A percentile compares a stretch with the other conserved stretches of the same genome.
phyloP scores from a whole-genome alignment of 2,329 filamentous ascomycete species.

The Geoglossum cookeanum region DNA sequence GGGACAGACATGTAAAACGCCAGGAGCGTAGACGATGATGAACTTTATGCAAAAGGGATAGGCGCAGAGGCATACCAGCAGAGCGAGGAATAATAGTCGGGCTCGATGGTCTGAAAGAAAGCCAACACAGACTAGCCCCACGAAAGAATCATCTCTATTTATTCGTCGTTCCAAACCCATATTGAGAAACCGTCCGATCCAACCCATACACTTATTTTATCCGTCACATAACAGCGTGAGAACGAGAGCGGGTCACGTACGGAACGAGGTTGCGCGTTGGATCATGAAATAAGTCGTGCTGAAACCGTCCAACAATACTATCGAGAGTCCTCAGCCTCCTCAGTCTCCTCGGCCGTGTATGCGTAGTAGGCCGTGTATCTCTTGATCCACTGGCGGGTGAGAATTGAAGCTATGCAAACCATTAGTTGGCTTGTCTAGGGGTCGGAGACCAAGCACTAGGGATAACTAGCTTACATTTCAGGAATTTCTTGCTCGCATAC shows the following conservation, averaged over 20 bases:
- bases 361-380: conserved; percentile 30
- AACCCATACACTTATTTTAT: conserved; percentile 2
- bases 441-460: conserved; percentile 5
- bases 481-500: conserved; percentile 97
- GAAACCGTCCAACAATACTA: background rate
- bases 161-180: conserved; percentile 2
- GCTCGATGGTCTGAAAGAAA: background rate
- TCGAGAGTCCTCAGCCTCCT: background rate
- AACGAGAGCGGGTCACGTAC: background rate
- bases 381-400: conserved; percentile 87
- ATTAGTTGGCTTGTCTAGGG: background rate
- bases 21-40: background rate
- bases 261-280: background rate
- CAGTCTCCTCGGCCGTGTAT: background rate
- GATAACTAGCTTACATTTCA: conserved; percentile 55
- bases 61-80: background rate
- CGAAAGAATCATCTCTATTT: background rate
- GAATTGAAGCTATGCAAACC: conserved; percentile 51
- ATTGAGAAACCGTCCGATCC: conserved; percentile 1
- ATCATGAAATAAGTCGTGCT: background rate
- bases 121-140: background rate
- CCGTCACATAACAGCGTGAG: background rate
- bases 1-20: background rate
- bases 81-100: background rate
- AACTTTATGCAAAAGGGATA: background rate